Base-by-base conservation (phyloP, 2,329 filamentous ascomycete species). In the Metarhizium album region DNA sequence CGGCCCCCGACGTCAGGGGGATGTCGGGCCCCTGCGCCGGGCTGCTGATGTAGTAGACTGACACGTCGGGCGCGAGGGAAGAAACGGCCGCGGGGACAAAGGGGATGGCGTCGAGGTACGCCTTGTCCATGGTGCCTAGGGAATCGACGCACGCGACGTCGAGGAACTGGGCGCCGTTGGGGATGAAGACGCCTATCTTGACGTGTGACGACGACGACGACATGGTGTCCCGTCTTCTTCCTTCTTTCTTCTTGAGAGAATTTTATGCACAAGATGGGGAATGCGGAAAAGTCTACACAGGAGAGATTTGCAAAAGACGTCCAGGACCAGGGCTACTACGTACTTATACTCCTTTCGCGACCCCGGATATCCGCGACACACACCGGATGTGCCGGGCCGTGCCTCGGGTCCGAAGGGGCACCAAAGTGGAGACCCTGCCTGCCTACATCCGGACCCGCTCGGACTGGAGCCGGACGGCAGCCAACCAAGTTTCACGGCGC, bases 81-180 rank as follows among this genome's bases (percentile, higher is more conserved):
- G 61, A 42, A 11, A 76, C 55, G 22, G 69, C 57, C 2, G 59
- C 45, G 0, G 74, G 73, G 0, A 70, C 18, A 22, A 61, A 56
- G 9, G 56, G 50, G 3, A 72, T 20, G 1, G 48, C 1, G 1
- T 55, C 50, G 16, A 79, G 55, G 56, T 78, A 78, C 46, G 72
- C 67, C 51, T 68, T 63, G 51, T 68, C 70, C 62, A 76, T 69
- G 54, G 65, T 66, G 31, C 64, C 70, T 18, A 80, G 67, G 47
- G 78, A 62, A 60, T 79, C 75, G 49, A 78, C 65, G 46, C 70
- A 71, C 9, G 75, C 75, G 4, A 68, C 57, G 59, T 80, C 76
- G 18, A 79, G 70, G 8, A 76, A 60, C 54, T 80, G 76, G 11
- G 67, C 66, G 1, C 66, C 65, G 2, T 57, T 54, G 2, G 75